Evolutionary conservation across 2,329 filamentous ascomycete genomes (phyloP).

Genomic region (Juglanconis oblonga): DNA sequence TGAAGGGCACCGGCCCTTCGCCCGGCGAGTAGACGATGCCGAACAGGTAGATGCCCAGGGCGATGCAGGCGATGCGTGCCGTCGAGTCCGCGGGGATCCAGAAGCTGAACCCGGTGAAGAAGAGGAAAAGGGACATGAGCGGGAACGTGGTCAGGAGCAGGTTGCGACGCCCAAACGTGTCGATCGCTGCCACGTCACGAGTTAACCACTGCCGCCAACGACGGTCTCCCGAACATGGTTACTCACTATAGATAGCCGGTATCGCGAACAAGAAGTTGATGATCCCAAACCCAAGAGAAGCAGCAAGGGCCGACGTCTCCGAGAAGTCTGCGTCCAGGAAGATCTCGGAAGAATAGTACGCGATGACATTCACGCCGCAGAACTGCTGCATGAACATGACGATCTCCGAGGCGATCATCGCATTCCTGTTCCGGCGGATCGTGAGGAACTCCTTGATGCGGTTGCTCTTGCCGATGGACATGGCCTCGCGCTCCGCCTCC

Average conservation of each 20-base stretch:
- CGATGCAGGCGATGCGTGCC: constrained; percentile 43
- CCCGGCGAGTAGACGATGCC: constrained; percentile 55
- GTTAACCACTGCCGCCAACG: background rate
- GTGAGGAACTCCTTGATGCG: constrained; percentile 56
- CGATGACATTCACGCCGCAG: constrained; percentile 47
- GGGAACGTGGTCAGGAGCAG: constrained; percentile 64
- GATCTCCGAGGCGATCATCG: constrained; percentile 57
- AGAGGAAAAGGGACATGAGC: constrained; percentile 53
- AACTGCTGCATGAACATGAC: constrained; percentile 63
- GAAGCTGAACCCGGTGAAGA: constrained; percentile 47
- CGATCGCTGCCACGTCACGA: constrained; percentile 42
- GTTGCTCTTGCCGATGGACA: constrained; percentile 43
- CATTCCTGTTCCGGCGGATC: constrained; percentile 60
- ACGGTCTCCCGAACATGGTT: too few relatives aligned
- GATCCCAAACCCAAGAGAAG: constrained; percentile 62
- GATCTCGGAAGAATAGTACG: constrained; percentile 61
- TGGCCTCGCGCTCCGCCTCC: constrained; percentile 51
- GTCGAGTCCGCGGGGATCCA: constrained; percentile 36
- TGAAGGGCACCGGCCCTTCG: constrained; percentile 62
- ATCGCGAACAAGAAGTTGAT: constrained; percentile 63
- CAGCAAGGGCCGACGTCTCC: constrained; percentile 50
- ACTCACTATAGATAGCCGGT: constrained; percentile 53
- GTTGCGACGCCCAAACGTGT: constrained; percentile 64
- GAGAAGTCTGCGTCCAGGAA: constrained; percentile 54
- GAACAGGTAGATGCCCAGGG: constrained; percentile 48